Evolutionary conservation across 1,284 basidiomycete species (phyloP).

Genomic region (Melampsora abietis-canadensis): DNA sequence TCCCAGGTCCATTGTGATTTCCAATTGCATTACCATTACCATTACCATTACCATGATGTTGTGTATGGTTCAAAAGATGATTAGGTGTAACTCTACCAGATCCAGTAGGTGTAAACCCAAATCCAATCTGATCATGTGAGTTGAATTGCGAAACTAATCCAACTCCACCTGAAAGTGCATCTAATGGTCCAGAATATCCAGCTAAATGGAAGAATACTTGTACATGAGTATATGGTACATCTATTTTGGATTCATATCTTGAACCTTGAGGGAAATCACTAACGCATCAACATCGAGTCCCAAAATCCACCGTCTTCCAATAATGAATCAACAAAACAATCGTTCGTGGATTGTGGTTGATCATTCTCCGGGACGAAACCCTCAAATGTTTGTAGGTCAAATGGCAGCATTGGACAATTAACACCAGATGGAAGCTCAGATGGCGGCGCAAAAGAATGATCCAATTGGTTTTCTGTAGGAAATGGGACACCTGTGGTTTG

Average conservation of each 20-base stretch:
- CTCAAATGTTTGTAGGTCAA: neutral
- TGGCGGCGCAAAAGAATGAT: neutral
- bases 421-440: neutral
- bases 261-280: too few species aligned
- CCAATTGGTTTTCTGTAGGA: neutral
- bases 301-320: conserved; percentile 10
- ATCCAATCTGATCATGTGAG: neutral
- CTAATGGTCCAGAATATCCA: conserved; percentile 6
- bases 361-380: neutral
- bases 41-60: neutral
- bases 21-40: neutral
- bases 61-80: neutral
- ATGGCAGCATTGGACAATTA: neutral
- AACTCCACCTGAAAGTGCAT: conserved; percentile 3
- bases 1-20: too few species aligned
- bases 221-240: too few species aligned
- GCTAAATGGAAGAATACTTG: conserved; percentile 2
- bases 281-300: conserved; percentile 13
- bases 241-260: too few species aligned
- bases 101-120: conserved; percentile 5
- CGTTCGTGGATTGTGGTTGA: neutral
- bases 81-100: neutral
- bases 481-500: neutral
- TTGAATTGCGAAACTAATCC: conserved; percentile 8
- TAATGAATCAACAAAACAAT: conserved; percentile 11